Conservation (phyloP, 768 basidiomycete species). For the Hortiboletus campestris region DNA sequence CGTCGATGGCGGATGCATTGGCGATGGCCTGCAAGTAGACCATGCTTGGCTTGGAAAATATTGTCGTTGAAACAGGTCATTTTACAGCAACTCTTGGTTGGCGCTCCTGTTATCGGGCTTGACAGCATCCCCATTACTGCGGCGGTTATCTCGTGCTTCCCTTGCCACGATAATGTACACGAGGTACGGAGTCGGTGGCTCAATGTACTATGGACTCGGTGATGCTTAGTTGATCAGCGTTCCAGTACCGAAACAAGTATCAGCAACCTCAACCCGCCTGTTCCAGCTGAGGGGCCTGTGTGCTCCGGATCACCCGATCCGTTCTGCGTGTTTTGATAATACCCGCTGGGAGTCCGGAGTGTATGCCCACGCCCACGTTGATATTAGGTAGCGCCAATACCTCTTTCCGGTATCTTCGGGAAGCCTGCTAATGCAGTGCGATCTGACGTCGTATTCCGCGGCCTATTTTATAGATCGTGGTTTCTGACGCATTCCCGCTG, state of each 20-base stretch:
- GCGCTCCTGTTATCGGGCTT: neutral
- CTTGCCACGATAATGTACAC: neutral
- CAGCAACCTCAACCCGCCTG: neutral
- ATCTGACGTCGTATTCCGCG: slow-evolving; percentile 18
- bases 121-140: neutral
- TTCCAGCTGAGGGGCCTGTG: neutral
- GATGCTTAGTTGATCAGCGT: neutral
- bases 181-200: slow-evolving; percentile 1
- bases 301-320: slow-evolving; percentile 9
- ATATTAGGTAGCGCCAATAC: slow-evolving; percentile 12
- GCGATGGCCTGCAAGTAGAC: slow-evolving; percentile 10
- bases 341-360: slow-evolving; percentile 6
- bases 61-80: neutral
- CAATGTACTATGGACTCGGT: neutral
- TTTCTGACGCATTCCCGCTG: neutral
- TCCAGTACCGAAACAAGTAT: slow-evolving; percentile 4
- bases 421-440: slow-evolving; percentile 21
- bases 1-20: slow-evolving; percentile 29
- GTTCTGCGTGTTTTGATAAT: slow-evolving; percentile 10
- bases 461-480: slow-evolving; percentile 27
- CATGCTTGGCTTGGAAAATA: neutral
- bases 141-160: neutral
- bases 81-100: neutral
- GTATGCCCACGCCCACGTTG: slow-evolving; percentile 3
- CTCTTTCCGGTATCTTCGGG: slow-evolving; percentile 28